Conservation (phyloP, 2,329 filamentous ascomycete species). For the Dactylonectria estremocensis region DNA sequence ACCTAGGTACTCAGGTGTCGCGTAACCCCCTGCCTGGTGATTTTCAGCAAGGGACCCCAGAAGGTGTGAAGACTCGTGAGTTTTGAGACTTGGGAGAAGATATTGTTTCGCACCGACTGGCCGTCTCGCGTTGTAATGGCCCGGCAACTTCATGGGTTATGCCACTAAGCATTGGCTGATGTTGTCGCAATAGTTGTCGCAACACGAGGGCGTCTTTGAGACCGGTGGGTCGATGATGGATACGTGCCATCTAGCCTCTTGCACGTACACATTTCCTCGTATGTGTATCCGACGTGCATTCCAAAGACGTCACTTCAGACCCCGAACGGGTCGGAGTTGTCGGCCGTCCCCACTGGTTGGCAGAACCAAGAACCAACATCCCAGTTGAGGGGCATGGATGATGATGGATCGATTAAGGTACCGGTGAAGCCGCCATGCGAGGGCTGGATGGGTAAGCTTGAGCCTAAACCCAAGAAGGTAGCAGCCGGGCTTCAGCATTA, state of each 20-base stretch:
- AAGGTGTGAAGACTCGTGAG: background rate
- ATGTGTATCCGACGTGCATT: slow-evolving; percentile 21
- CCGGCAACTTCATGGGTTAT: background rate
- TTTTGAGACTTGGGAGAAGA: background rate
- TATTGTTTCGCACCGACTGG: background rate
- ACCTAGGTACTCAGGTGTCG: slow-evolving; percentile 4
- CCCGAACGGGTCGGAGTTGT: slow-evolving; percentile 13
- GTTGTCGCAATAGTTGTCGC: background rate
- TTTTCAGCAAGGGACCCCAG: background rate
- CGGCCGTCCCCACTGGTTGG: slow-evolving; percentile 16
- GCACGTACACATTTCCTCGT: background rate
- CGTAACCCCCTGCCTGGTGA: background rate
- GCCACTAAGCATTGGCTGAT: background rate
- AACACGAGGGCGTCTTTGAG: background rate
- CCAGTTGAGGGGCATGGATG: too few relatives aligned
- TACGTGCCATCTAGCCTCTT: background rate
- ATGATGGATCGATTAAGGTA: background rate
- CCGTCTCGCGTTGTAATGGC: background rate
- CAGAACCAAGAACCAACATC: background rate
- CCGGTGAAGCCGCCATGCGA: slow-evolving; percentile 8
- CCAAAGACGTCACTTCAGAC: slow-evolving; percentile 21
- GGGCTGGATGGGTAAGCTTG: slow-evolving; percentile 9
- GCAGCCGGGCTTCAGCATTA: slow-evolving; percentile 5
- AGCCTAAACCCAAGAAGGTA: slow-evolving; percentile 20
- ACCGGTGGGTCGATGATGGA: background rate